Conservation (phyloP, 768 basidiomycete genomes). For the Botryobasidium botryosum region DNA sequence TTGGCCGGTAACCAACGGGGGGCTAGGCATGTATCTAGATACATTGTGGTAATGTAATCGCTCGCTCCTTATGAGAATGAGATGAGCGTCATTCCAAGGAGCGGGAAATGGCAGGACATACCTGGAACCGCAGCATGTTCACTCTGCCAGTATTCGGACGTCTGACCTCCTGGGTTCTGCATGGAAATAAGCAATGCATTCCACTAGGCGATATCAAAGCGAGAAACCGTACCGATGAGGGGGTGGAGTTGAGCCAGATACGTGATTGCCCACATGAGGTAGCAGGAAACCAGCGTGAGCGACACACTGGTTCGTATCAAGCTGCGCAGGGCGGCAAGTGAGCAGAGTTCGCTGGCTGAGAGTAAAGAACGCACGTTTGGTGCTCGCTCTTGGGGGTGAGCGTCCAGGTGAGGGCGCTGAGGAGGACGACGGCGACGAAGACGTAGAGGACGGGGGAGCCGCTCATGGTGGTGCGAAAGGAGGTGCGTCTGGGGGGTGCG, state of each 20-base stretch:
- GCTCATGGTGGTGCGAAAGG: conserved; percentile 13
- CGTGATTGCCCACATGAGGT: conserved; percentile 96
- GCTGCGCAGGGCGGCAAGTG: conserved; percentile 26
- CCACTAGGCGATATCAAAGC: too few relatives aligned
- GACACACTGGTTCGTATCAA: conserved; percentile 66
- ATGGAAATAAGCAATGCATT: too few relatives aligned
- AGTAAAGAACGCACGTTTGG: conserved; percentile 51
- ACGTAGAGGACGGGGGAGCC: conserved; percentile 52
- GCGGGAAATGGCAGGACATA: too few relatives aligned
- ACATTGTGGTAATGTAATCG: too few relatives aligned
- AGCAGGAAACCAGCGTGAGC: conserved; percentile 67
- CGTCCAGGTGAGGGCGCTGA: conserved; percentile 49
- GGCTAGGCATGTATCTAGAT: too few relatives aligned
- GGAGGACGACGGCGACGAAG: conserved; percentile 42
- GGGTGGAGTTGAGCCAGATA: conserved; percentile 91
- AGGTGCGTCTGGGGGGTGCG: too few relatives aligned
- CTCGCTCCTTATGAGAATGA: too few relatives aligned
- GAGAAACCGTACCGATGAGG: conserved; percentile 47
- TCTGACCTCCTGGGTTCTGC: too few relatives aligned
- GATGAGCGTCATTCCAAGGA: too few relatives aligned
- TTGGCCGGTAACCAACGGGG: too few relatives aligned
- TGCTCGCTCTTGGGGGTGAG: conserved; percentile 73
- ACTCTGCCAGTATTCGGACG: too few relatives aligned
- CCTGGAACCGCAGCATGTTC: too few relatives aligned
- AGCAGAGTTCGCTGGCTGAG: neutral